A percentile compares a stretch with the other conserved stretches of the same genome.
phyloP scores from a whole-genome alignment of 371 early-diverging fungal genomes.

The Furculomyces boomerangus region DNA sequence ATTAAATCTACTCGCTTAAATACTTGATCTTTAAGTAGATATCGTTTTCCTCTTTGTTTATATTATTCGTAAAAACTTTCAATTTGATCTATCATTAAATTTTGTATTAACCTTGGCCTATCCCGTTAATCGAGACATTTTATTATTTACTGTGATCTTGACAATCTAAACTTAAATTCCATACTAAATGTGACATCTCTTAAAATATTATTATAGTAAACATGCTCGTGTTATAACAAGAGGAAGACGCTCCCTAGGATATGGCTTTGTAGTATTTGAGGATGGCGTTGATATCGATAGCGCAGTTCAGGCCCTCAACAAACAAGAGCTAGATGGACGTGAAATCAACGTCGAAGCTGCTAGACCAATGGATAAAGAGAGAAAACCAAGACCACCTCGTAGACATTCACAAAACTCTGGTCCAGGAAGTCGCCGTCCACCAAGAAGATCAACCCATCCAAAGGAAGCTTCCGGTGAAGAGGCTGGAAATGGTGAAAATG shows the following conservation, averaged over 20 bases:
- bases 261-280: slow-evolving; percentile 79
- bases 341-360: slow-evolving; percentile 77
- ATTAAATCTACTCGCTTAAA: no score
- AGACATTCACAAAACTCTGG: slow-evolving; percentile 5
- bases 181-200: no score
- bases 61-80: no score
- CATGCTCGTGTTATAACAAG: slow-evolving; percentile 59
- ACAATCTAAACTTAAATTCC: no score
- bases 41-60: no score
- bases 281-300: slow-evolving; percentile 47
- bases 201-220: slow-evolving; percentile 8
- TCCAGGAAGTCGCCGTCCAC: slow-evolving; percentile 9
- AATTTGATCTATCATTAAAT: no score
- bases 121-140: slow-evolving; percentile 7
- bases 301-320: slow-evolving; percentile 50
- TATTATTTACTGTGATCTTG: no score
- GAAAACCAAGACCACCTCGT: neutral
- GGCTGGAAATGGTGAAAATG: slow-evolving; percentile 5
- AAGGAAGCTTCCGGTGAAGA: no score
- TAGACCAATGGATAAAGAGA: slow-evolving; percentile 30
- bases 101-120: no score
- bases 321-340: slow-evolving; percentile 56
- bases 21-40: no score
- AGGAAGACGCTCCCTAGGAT: slow-evolving; percentile 61
- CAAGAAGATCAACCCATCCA: slow-evolving; percentile 1